These are phyloP conservation scores for Globisporangium parvum DNA, from an alignment of 352 stramenopile genomes.

Conservation along the genomic window DNA sequence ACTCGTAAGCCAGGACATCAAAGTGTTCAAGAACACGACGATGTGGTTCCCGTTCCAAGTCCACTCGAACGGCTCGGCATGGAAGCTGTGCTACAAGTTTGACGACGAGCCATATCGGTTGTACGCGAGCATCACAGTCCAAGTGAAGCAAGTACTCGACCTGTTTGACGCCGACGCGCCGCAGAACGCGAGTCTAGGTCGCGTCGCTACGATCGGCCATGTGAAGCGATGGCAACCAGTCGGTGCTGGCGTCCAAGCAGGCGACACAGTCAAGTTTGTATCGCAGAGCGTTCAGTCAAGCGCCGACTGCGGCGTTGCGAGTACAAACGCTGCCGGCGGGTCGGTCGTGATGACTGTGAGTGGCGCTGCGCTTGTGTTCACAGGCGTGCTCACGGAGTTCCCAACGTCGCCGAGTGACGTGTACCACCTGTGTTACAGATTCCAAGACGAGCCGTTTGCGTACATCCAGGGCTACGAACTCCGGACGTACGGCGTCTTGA, in stretches of 20 bases:
- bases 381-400: slow-evolving; percentile 29
- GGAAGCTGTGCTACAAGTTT: slow-evolving; percentile 68
- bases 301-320: slow-evolving; percentile 31
- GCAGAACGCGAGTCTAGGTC: slow-evolving; percentile 20
- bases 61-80: slow-evolving; percentile 32
- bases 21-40: slow-evolving; percentile 30
- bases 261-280: slow-evolving; percentile 55
- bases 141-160: slow-evolving; percentile 46
- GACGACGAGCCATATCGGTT: slow-evolving; percentile 42
- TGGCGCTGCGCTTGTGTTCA: slow-evolving; percentile 21
- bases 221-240: slow-evolving; percentile 39
- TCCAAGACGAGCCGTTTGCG: slow-evolving; percentile 56
- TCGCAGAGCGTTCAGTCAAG: slow-evolving; percentile 35
- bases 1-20: slow-evolving; percentile 23
- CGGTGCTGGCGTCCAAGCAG: slow-evolving; percentile 35
- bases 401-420: slow-evolving; percentile 31
- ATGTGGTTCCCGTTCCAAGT: slow-evolving; percentile 55
- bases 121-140: slow-evolving; percentile 31
- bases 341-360: slow-evolving; percentile 32
- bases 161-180: slow-evolving; percentile 33
- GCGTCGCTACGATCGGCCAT: slow-evolving; percentile 40
- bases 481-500: slow-evolving; percentile 35
- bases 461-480: slow-evolving; percentile 38
- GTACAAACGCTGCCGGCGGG: slow-evolving; percentile 32
- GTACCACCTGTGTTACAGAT: slow-evolving; percentile 71